A percentile compares a stretch with the other conserved stretches of the same genome.
These are phyloP conservation scores for Fusarium phyllophilum DNA, from an alignment of 2,329 filamentous ascomycete species.

Conservation along the genomic window DNA sequence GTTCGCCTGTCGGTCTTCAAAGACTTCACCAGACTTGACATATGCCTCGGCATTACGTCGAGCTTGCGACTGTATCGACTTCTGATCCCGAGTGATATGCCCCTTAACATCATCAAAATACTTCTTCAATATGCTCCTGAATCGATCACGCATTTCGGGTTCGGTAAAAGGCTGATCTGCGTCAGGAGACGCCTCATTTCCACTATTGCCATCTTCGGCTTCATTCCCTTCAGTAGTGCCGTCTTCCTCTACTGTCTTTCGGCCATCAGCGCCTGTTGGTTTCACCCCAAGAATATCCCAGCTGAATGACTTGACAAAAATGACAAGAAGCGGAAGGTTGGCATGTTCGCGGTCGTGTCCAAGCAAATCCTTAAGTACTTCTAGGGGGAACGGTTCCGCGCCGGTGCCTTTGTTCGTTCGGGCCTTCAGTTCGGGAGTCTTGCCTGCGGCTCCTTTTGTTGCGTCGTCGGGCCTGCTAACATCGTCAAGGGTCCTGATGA, in stretches of 20 bases:
- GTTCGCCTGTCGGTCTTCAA: conserved; percentile 95
- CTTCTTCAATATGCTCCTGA: conserved; percentile 83
- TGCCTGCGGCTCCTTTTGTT: conserved; percentile 70
- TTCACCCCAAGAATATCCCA: conserved; percentile 94
- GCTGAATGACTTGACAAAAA: conserved; percentile 95
- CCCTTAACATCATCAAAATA: conserved; percentile 95
- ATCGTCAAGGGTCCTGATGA: conserved; percentile 82
- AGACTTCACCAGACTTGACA: conserved; percentile 97
- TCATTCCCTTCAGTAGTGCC: conserved; percentile 65
- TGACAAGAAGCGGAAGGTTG: conserved; percentile 89
- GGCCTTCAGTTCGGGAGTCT: conserved; percentile 68
- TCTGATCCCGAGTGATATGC: conserved; percentile 91
- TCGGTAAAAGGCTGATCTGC: conserved; percentile 80
- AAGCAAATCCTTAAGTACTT: conserved; percentile 96
- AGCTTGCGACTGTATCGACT: conserved; percentile 84
- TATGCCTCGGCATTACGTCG: conserved; percentile 98
- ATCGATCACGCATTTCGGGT: conserved; percentile 83
- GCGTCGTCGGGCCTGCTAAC: conserved; percentile 70
- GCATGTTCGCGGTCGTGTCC: conserved; percentile 92
- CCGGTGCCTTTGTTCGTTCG: conserved; percentile 68
- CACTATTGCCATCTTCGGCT: conserved; percentile 50
- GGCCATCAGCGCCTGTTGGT: conserved; percentile 75
- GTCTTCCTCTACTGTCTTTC: conserved; percentile 86
- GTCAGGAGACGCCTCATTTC: conserved; percentile 44
- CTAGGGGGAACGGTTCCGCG: conserved; percentile 92